A percentile compares a stretch with the other conserved stretches of the same genome.
phyloP scores from a whole-genome alignment of 345 rosid species.

The Conringia planisiliqua region DNA sequence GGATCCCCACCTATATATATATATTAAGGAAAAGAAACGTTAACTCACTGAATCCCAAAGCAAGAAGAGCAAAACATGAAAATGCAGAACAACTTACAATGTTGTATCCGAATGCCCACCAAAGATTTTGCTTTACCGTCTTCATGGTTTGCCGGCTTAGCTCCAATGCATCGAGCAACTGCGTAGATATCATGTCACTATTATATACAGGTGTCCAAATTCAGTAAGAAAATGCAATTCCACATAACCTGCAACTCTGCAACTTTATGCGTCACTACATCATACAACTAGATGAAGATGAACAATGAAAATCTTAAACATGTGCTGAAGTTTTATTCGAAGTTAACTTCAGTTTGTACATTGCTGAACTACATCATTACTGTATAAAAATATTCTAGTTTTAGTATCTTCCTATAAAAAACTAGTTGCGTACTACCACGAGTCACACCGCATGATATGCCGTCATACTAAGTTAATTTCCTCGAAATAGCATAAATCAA shows the following conservation, averaged over 20 bases:
- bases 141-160: slow-evolving; percentile 93
- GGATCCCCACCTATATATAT: slow-evolving; percentile 66
- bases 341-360: background rate
- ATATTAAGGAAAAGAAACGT: background rate
- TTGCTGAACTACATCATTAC: background rate
- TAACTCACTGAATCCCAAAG: background rate
- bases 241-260: background rate
- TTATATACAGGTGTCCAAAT: background rate
- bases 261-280: background rate
- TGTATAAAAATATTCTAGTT: background rate
- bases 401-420: background rate
- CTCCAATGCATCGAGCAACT: slow-evolving; percentile 95
- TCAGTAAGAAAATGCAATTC: background rate
- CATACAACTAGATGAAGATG: slow-evolving; percentile 7
- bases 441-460: background rate
- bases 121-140: slow-evolving; percentile 94
- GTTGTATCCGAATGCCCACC: slow-evolving; percentile 99
- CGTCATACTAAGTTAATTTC: background rate
- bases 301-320: background rate
- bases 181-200: slow-evolving; percentile 14
- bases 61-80: background rate
- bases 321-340: background rate
- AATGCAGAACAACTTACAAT: slow-evolving; percentile 56
- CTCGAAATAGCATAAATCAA: background rate
- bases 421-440: background rate